phyloP scores from a whole-genome alignment of 2,329 filamentous ascomycete species.

The Penicillium frequentans region DNA sequence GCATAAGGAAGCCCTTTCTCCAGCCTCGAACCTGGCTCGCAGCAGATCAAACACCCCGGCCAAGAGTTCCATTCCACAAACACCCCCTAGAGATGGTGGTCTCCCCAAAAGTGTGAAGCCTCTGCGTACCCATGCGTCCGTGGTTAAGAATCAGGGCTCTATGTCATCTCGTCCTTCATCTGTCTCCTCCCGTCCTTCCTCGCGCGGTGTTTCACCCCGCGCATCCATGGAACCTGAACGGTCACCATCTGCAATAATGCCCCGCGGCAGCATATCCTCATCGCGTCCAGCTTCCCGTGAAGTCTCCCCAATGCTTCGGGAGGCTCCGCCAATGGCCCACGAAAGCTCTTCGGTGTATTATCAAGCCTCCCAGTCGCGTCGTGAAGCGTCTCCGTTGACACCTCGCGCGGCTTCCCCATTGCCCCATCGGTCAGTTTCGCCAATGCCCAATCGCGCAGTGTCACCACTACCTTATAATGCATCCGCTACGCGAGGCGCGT shows the following conservation, averaged over 20 bases:
- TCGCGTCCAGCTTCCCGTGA: conserved; percentile 29
- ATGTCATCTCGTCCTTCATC: conserved; percentile 34
- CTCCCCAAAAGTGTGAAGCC: conserved; percentile 33
- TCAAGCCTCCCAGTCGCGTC: neutral
- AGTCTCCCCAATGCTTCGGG: conserved; percentile 17
- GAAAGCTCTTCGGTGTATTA: neutral
- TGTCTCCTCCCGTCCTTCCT: conserved; percentile 29
- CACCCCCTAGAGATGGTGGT: conserved; percentile 36
- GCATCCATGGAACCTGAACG: conserved; percentile 21
- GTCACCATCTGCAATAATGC: conserved; percentile 18
- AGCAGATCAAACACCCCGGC: conserved; percentile 37
- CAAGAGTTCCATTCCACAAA: conserved; percentile 36
- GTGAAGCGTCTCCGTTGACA: neutral
- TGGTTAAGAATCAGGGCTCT: conserved; percentile 39
- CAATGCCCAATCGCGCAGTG: neutral
- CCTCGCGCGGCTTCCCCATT: conserved; percentile 4
- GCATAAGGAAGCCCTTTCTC: conserved; percentile 53
- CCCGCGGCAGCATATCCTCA: conserved; percentile 15
- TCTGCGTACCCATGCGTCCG: conserved; percentile 39
- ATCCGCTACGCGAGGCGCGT: neutral
- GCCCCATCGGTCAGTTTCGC: neutral
- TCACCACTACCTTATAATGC: neutral
- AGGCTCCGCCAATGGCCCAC: conserved; percentile 2
- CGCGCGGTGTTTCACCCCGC: conserved; percentile 28
- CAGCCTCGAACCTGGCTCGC: conserved; percentile 34